A percentile compares a stretch with the other conserved stretches of the same genome.
Evolutionary conservation across 345 rosid species (phyloP).

Genomic region (Hirschfeldia incana): DNA sequence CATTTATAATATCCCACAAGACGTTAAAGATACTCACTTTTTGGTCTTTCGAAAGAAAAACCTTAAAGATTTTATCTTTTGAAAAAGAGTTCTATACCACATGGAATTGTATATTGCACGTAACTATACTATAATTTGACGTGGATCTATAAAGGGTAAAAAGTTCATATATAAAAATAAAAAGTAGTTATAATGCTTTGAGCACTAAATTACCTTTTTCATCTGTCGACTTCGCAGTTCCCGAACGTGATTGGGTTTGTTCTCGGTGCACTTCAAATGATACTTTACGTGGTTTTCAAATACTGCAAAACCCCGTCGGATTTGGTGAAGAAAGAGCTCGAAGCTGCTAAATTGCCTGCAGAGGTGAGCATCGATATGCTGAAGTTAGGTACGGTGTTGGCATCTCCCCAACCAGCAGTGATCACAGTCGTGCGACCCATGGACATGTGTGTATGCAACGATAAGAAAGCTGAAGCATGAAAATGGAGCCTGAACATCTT

Average conservation of each 20-base stretch:
- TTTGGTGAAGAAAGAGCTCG: constrained; percentile 36
- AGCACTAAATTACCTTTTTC: constrained; percentile 23
- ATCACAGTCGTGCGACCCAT: constrained; percentile 14
- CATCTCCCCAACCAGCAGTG: constrained; percentile 27
- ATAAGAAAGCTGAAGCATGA: constrained; percentile 33
- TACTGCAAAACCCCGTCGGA: constrained; percentile 41
- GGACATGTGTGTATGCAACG: constrained; percentile 24
- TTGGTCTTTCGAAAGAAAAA: constrained; percentile 3
- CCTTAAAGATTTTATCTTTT: constrained; percentile 20
- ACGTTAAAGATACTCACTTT: constrained; percentile 16
- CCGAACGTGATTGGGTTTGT: constrained; percentile 55
- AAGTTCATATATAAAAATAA: constrained; percentile 13
- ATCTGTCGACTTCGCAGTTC: constrained; percentile 35
- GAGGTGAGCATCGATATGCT: constrained; percentile 35
- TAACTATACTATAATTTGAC: constrained; percentile 6
- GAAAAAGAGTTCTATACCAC: constrained; percentile 10
- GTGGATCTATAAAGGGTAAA: constrained; percentile 18
- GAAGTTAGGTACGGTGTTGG: constrained; percentile 27
- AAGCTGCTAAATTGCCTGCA: constrained; percentile 34
- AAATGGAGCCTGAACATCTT: constrained; percentile 1
- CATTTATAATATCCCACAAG: constrained; percentile 11
- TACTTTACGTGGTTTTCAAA: constrained; percentile 48
- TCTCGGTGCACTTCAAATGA: constrained; percentile 60
- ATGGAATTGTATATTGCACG: constrained; percentile 7
- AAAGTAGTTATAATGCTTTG: constrained; percentile 26